Base-by-base conservation (phyloP, 169 alveolate species). In the Ichthyophthirius multifiliis region DNA sequence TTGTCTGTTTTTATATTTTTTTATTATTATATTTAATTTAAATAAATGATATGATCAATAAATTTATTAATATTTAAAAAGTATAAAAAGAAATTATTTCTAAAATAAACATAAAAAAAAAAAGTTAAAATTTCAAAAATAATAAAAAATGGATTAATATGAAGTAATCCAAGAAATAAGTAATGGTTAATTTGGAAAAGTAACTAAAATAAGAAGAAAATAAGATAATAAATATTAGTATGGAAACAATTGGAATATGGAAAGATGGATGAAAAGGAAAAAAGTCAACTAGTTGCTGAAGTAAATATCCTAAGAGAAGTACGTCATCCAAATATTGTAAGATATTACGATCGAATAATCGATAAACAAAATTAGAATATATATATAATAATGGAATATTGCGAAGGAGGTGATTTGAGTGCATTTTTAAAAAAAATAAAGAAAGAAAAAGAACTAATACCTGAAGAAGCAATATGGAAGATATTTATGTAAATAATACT, bases 241-340 rank as follows among this genome's bases (percentile, higher is more conserved):
- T 98, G 99, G 96, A 98, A 98, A 90, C 98, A 97, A 44, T 95
- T 98, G 44, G 93, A 96, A 18, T 97, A 98, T 82, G 97, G 97
- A 65, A 97, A 97, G 32, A 97, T 97, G 96, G 87, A 95, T 48
- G 99, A 96, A 76, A 95, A 94, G 84, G 99, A 97, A 86, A 98
- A 98, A 89, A 89, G 95, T 75, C 98, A 98, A 75, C 93, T 98
- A 20, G 99, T 98, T 13, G 90, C 96, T 65, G 99, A 98, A 90
- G 99, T 98, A 23, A 98, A 97, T 83, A 98, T 98, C 37, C 84
- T 98, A 82, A 87, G 99, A 74, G 99, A 98, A 80, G 87, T 98
- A 35, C 95, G 96, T 76, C 99, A 97, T 85, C 97, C 98, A n/a
- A 95, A 98, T 83, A 97, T 98, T 64, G 97, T 97, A 31, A 87